Conservation (phyloP, 768 basidiomycete genomes). For the Tylopilus cervinicoccineus region DNA sequence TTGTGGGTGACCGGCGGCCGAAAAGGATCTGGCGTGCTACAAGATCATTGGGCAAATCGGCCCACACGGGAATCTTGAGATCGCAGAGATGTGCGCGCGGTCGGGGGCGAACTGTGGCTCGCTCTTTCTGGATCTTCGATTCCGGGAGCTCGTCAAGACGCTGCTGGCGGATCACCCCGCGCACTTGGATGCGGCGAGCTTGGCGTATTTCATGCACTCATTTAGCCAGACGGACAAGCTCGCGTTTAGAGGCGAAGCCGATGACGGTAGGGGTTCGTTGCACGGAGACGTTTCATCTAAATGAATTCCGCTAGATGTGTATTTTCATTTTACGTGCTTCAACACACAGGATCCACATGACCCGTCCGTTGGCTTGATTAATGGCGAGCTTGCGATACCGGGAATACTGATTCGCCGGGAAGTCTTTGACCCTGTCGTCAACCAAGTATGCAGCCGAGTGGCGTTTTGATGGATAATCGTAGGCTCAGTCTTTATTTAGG, state of each 20-base stretch:
- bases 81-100: slow-evolving; percentile 86
- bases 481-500: slow-evolving; percentile 39
- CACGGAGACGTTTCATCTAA: slow-evolving; percentile 4
- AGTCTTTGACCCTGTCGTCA: slow-evolving; percentile 86
- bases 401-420: slow-evolving; percentile 74
- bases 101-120: slow-evolving; percentile 87
- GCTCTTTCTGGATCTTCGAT: slow-evolving; percentile 83
- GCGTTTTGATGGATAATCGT: slow-evolving; percentile 2
- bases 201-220: slow-evolving; percentile 86
- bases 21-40: slow-evolving; percentile 49
- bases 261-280: slow-evolving; percentile 56
- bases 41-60: slow-evolving; percentile 80
- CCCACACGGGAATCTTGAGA: slow-evolving; percentile 76
- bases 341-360: slow-evolving; percentile 83
- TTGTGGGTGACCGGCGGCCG: slow-evolving; percentile 9
- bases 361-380: slow-evolving; percentile 70
- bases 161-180: slow-evolving; percentile 80
- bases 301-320: slow-evolving; percentile 48
- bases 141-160: slow-evolving; percentile 74
- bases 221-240: slow-evolving; percentile 90
- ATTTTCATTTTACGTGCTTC: slow-evolving; percentile 90
- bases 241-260: slow-evolving; percentile 62
- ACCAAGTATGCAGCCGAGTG: slow-evolving; percentile 47
- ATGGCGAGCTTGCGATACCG: slow-evolving; percentile 81
- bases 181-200: slow-evolving; percentile 75